These are phyloP conservation scores for Populus deltoides DNA, from an alignment of 345 rosid genomes.

Conservation along the genomic window DNA sequence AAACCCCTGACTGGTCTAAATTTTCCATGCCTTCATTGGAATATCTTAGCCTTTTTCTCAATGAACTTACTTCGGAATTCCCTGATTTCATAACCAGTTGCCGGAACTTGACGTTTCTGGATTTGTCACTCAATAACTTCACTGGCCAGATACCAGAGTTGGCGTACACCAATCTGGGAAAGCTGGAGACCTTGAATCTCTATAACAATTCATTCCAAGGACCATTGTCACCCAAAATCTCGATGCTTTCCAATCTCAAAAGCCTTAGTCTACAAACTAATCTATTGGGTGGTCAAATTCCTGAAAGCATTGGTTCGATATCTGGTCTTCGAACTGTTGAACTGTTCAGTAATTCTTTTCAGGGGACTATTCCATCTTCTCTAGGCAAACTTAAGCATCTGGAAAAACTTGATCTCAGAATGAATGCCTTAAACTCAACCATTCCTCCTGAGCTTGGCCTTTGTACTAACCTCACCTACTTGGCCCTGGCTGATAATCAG, in stretches of 20 bases:
- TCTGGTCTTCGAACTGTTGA: constrained; percentile 42
- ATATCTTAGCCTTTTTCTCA: constrained; percentile 40
- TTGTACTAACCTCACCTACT: constrained; percentile 47
- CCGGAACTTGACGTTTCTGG: constrained; percentile 49
- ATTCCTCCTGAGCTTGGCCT: constrained; percentile 56
- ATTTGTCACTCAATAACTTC: constrained; percentile 44
- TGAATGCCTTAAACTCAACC: constrained; percentile 42
- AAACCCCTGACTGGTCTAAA: constrained; percentile 49
- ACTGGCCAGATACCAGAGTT: constrained; percentile 48
- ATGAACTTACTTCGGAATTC: constrained; percentile 32
- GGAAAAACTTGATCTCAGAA: constrained; percentile 33
- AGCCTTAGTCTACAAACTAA: constrained; percentile 34
- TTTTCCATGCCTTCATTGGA: constrained; percentile 52
- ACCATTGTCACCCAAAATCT: constrained; percentile 38
- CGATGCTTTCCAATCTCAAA: constrained; percentile 51
- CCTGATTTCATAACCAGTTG: constrained; percentile 46
- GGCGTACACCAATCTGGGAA: constrained; percentile 38
- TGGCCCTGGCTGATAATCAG: constrained; percentile 53
- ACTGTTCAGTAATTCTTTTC: constrained; percentile 39
- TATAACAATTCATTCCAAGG: constrained; percentile 39
- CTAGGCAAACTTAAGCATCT: constrained; percentile 51
- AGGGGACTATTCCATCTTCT: constrained; percentile 52
- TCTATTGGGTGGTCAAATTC: constrained; percentile 42
- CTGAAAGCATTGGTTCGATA: constrained; percentile 36
- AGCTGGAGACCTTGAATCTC: constrained; percentile 44